phyloP scores from a whole-genome alignment of 2,329 filamentous ascomycete genomes.

The Clonostachys byssicola region DNA sequence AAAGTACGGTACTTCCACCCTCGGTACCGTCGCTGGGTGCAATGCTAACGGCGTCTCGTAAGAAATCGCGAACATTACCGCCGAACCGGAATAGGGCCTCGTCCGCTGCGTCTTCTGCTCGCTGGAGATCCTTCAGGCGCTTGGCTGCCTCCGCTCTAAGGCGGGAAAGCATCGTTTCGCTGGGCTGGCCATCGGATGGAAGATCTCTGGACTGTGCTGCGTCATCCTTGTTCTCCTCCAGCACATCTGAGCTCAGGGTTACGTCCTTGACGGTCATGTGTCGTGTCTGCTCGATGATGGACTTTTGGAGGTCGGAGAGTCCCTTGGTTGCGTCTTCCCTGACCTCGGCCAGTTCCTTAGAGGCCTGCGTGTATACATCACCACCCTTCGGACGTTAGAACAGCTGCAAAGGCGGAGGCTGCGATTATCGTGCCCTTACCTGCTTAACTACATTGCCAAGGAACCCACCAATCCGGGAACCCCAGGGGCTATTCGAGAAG shows the following conservation, averaged over 20 bases:
- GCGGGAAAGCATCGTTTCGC: slow-evolving; percentile 65
- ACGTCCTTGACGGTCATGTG: slow-evolving; percentile 61
- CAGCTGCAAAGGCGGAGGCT: background rate
- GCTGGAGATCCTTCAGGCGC: slow-evolving; percentile 82
- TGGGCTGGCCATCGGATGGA: slow-evolving; percentile 35
- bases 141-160: slow-evolving; percentile 76
- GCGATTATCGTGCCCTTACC: slow-evolving; percentile 37
- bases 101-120: slow-evolving; percentile 92
- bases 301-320: slow-evolving; percentile 64
- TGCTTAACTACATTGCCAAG: slow-evolving; percentile 92
- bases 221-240: slow-evolving; percentile 14
- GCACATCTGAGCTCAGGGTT: slow-evolving; percentile 13
- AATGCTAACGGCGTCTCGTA: slow-evolving; percentile 86
- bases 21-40: slow-evolving; percentile 62
- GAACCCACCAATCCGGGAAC: slow-evolving; percentile 80
- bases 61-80: slow-evolving; percentile 81
- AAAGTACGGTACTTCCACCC: slow-evolving; percentile 65
- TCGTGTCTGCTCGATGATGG: slow-evolving; percentile 69
- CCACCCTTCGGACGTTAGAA: slow-evolving; percentile 55
- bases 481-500: slow-evolving; percentile 89
- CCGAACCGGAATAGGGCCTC: slow-evolving; percentile 92
- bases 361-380: slow-evolving; percentile 74
- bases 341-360: slow-evolving; percentile 71
- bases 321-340: slow-evolving; percentile 80
- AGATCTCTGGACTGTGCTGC: slow-evolving; percentile 30